Base-by-base conservation (phyloP, 1,139 yeast genomes). In the Blastobotrys arbuscula region DNA sequence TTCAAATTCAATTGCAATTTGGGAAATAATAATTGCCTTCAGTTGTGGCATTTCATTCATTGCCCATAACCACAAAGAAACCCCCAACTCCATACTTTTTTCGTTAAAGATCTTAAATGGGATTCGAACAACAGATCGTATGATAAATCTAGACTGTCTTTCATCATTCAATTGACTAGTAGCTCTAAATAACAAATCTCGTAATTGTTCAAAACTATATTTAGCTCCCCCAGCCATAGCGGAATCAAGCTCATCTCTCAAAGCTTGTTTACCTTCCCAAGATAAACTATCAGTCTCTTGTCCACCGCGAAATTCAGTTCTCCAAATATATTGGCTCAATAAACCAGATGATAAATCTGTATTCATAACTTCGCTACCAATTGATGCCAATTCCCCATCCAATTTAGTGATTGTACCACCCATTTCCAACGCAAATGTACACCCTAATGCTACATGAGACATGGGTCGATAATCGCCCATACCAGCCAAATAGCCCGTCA, bases 351-450 rank as follows among this genome's bases (percentile, higher is more conserved):
- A 73, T 1, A 88, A 77, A 59, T 82, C 79, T 52, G 76, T 76
- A 35, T 68, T 52, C 16, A 55, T 47, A n/a, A 47, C 52, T 20
- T 51, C 50, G 31, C 48, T 53, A 12, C 59, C 55, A 18, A 62
- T 53, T 15, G 60, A 57, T 13, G 62, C 57, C 41, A 53, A 56
- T 54, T 55, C 64, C 50, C 59, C 73, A 58, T 88, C 95, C 40
- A 74, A 75, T 21, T 82, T 74, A 16, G 82, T 69, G 20, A 87
- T 77, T 6, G 77, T 67, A 2, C 95, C 92, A 1, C 96, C 94
- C 81, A 88, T 77, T 57, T 87, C 94, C 53, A 89, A 70, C 0
- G 97, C 97, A 73, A 92, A 87, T 0, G 95, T 82, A 48, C 86
- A 83, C 39, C 96, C 97, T 62, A 77, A 81, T 50, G 85, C 83